Percentiles rank a stretch among this genome's conserved stretches.
Conservation (phyloP, 331 rosid species). For the Pyracantha coccinea region DNA sequence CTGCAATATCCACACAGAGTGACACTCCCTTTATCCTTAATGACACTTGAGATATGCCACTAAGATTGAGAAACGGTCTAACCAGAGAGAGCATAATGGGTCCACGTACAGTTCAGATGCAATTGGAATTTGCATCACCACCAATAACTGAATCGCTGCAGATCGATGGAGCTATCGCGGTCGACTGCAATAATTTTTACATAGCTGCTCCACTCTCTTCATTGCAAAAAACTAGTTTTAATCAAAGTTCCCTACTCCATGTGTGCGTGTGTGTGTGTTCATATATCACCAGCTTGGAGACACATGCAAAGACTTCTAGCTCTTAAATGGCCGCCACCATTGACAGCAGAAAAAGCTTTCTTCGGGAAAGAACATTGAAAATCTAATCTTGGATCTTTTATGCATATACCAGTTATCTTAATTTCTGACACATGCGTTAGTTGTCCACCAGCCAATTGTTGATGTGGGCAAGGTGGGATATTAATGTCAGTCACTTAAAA, state of each 20-base stretch:
- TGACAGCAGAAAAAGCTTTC: background rate
- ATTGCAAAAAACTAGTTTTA: background rate
- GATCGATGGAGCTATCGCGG: background rate
- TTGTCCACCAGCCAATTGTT: background rate
- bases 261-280: no score
- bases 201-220: background rate
- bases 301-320: no score
- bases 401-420: background rate
- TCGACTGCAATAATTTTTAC: background rate
- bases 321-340: background rate
- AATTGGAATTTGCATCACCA: background rate
- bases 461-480: no score
- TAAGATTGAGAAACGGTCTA: background rate
- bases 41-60: no score
- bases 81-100: background rate
- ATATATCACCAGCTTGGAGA: no score
- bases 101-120: slow-evolving; percentile 1
- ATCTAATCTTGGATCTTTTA: background rate
- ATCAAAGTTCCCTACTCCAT: background rate
- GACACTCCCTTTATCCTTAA: background rate
- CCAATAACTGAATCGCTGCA: background rate
- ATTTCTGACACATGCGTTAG: background rate
- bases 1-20: background rate
- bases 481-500: no score
- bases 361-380: background rate